phyloP scores from a whole-genome alignment of 192 early-diverging fungal species.

The Lobosporangium transversale region DNA sequence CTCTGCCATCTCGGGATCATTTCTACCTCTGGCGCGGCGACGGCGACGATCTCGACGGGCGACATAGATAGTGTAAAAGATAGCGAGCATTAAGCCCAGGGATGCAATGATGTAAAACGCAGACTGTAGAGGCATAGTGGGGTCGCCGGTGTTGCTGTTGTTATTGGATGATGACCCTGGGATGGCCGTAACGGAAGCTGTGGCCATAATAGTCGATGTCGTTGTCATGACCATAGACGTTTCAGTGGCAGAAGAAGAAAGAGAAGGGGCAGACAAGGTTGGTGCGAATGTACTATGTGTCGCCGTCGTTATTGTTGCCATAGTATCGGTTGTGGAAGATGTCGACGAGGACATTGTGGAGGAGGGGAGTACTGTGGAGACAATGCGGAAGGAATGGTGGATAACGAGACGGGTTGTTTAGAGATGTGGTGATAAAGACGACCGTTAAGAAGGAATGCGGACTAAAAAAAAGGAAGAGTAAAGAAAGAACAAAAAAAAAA shows the following conservation, averaged over 20 bases:
- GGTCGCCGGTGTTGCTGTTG: neutral
- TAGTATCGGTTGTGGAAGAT: neutral
- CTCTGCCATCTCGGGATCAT: conserved; percentile 34
- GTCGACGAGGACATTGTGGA: neutral
- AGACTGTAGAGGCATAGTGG: conserved; percentile 2
- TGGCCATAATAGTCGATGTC: neutral
- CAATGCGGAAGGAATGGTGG: neutral
- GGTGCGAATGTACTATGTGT: too few relatives aligned
- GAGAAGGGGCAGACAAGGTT: neutral
- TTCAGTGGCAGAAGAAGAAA: neutral
- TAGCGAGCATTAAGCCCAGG: conserved; percentile 13
- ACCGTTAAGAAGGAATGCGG: too few relatives aligned
- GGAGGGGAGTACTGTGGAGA: neutral
- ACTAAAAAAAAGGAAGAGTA: neutral
- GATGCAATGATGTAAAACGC: conserved; percentile 35
- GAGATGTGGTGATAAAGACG: too few relatives aligned
- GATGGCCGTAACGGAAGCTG: neutral
- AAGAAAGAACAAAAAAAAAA: conserved; percentile 1
- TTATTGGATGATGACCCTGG: neutral
- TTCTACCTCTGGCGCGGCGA: neutral
- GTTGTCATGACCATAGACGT: neutral
- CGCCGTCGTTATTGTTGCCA: neutral
- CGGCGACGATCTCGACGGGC: conserved; percentile 33
- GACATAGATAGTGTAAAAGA: conserved; percentile 32
- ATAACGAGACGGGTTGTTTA: neutral